phyloP scores from a whole-genome alignment of 345 rosid genomes.

The Bruguiera sexangula region DNA sequence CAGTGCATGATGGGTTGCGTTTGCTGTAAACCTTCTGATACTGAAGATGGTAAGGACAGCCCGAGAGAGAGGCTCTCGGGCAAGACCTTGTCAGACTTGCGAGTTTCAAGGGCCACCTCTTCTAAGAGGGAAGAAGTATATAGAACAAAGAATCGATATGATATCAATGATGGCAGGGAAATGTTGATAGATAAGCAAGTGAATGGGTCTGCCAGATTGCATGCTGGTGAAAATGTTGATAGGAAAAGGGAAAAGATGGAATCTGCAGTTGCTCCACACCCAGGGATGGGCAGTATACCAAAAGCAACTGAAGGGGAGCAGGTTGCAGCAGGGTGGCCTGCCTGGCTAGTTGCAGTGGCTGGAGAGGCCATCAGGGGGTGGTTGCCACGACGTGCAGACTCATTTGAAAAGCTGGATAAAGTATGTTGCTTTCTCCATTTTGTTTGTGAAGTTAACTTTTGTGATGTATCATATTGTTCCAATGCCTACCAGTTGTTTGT shows the following conservation, averaged over 20 bases:
- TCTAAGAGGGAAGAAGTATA: slow-evolving; percentile 72
- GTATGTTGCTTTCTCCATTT: slow-evolving; percentile 44
- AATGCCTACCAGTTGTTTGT: background rate
- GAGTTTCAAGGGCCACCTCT: slow-evolving; percentile 56
- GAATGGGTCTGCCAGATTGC: slow-evolving; percentile 57
- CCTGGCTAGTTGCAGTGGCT: slow-evolving; percentile 93
- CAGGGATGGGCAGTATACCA: slow-evolving; percentile 58
- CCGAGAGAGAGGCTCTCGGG: slow-evolving; percentile 63
- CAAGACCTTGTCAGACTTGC: slow-evolving; percentile 55
- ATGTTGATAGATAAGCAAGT: slow-evolving; percentile 61
- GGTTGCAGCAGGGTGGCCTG: slow-evolving; percentile 98
- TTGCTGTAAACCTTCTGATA: slow-evolving; percentile 84
- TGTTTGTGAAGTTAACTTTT: slow-evolving; percentile 2
- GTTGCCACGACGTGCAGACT: slow-evolving; percentile 95
- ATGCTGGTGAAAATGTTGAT: slow-evolving; percentile 48
- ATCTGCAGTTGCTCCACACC: slow-evolving; percentile 45
- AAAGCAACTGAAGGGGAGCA: slow-evolving; percentile 88
- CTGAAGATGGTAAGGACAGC: slow-evolving; percentile 80
- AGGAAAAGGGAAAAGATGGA: slow-evolving; percentile 67
- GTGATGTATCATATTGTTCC: background rate
- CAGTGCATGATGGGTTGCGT: slow-evolving; percentile 70
- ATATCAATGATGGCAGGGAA: slow-evolving; percentile 52
- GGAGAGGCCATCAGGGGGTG: slow-evolving; percentile 97
- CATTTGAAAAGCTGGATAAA: slow-evolving; percentile 93
- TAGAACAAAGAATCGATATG: slow-evolving; percentile 49